Percentiles rank a stretch among this genome's conserved stretches.
Evolutionary conservation across 768 basidiomycete genomes (phyloP).

Genomic region (Royoungia palumana): DNA sequence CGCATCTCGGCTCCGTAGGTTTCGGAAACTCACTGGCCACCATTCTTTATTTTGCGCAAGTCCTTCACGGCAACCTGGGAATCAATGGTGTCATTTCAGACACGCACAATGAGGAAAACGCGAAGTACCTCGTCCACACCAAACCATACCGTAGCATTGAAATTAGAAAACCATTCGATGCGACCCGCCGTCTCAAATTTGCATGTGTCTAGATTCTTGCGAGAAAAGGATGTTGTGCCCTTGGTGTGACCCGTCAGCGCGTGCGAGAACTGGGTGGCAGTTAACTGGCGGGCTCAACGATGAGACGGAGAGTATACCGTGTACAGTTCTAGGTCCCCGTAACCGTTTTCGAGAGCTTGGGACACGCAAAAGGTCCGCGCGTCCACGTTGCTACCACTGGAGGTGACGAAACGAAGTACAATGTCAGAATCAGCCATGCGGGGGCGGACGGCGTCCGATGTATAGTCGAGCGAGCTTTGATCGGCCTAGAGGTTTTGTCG

Average conservation of each 20-base stretch:
- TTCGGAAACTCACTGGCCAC: conserved; percentile 42
- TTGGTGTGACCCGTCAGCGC: conserved; percentile 41
- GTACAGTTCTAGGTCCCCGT: conserved; percentile 40
- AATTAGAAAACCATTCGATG: conserved; percentile 49
- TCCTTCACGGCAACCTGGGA: conserved; percentile 42
- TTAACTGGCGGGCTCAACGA: background rate
- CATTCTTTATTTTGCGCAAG: conserved; percentile 47
- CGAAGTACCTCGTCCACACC: conserved; percentile 44
- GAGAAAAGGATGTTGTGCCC: conserved; percentile 46
- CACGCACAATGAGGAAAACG: background rate
- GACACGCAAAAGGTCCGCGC: conserved; percentile 44
- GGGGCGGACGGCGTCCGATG: background rate
- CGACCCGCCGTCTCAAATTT: conserved; percentile 52
- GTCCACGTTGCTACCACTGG: conserved; percentile 32
- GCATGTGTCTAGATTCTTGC: conserved; percentile 42
- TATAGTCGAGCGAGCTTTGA: background rate
- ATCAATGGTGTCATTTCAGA: background rate
- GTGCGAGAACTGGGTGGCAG: conserved; percentile 38
- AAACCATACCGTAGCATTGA: conserved; percentile 45
- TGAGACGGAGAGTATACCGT: conserved; percentile 29
- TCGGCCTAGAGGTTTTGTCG: background rate
- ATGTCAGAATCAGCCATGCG: conserved; percentile 35
- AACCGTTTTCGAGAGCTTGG: conserved; percentile 29
- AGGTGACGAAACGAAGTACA: conserved; percentile 37
- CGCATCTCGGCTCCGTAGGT: background rate